A percentile compares a stretch with the other conserved stretches of the same genome.
Conservation (phyloP, 148 eudicot genomes). For the Chenopodium berlandieri region DNA sequence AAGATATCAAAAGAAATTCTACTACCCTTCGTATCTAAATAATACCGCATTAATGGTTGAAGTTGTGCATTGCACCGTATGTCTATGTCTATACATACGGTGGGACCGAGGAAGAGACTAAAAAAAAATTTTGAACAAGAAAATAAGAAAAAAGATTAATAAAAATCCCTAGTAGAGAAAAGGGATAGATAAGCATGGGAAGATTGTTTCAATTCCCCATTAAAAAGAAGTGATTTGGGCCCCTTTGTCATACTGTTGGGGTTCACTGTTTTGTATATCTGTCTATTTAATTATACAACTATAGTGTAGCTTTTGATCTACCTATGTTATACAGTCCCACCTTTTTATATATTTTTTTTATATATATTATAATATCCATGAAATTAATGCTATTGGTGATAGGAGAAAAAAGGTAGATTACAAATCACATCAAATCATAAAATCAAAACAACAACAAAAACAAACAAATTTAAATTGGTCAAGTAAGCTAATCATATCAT, state of each 20-base stretch:
- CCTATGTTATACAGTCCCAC: not conserved
- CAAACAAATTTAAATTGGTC: constrained; percentile 14
- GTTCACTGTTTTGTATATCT: constrained; percentile 4
- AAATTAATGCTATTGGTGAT: not conserved
- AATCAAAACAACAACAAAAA: not conserved
- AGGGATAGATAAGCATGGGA: constrained; percentile 16
- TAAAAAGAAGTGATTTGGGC: not conserved
- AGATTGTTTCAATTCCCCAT: constrained; percentile 7
- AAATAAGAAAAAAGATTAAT: not conserved
- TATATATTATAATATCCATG: not conserved
- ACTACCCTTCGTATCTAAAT: no score
- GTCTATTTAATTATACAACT: not conserved
- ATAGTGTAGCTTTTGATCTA: constrained; percentile 16
- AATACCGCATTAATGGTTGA: no score
- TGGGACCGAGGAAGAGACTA: no score
- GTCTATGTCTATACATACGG: no score
- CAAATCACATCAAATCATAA: not conserved
- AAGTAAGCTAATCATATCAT: constrained; percentile 32
- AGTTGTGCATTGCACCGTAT: no score
- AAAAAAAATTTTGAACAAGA: no score
- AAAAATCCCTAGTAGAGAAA: not conserved
- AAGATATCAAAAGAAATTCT: no score
- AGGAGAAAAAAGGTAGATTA: constrained; percentile 1
- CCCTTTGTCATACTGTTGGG: constrained; percentile 25
- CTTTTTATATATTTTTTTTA: not conserved